Evolutionary conservation across 192 early-diverging fungal species (phyloP).

Genomic region (Coemansia umbellata): DNA sequence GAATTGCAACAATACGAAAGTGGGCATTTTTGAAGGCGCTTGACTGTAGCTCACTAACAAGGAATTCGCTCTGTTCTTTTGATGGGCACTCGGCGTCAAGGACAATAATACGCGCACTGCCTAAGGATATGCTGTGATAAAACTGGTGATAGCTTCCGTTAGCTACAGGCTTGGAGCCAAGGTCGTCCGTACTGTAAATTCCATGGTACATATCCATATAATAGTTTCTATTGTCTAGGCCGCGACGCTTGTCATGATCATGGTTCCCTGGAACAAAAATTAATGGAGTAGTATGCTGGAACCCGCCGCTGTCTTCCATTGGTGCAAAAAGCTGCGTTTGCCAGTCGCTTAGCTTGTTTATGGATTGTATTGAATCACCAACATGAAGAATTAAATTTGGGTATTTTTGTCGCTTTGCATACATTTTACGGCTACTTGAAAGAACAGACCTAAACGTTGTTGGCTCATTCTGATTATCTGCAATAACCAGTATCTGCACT

Average conservation of each 20-base stretch:
- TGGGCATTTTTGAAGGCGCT: slow-evolving; percentile 50
- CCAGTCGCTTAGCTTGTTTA: slow-evolving; percentile 59
- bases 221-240: slow-evolving; percentile 50
- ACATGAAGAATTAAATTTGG: slow-evolving; percentile 62
- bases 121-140: slow-evolving; percentile 46
- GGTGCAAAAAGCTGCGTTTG: slow-evolving; percentile 67
- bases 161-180: slow-evolving; percentile 2
- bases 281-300: slow-evolving; percentile 57
- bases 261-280: slow-evolving; percentile 77
- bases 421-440: background rate
- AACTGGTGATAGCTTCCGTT: slow-evolving; percentile 40
- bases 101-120: slow-evolving; percentile 62
- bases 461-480: slow-evolving; percentile 44
- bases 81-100: slow-evolving; percentile 66
- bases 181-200: slow-evolving; percentile 11
- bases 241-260: slow-evolving; percentile 57
- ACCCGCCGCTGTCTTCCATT: slow-evolving; percentile 51
- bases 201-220: slow-evolving; percentile 49
- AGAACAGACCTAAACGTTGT: slow-evolving; percentile 24
- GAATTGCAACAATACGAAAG: slow-evolving; percentile 66
- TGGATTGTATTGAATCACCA: slow-evolving; percentile 66
- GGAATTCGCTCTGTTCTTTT: slow-evolving; percentile 58
- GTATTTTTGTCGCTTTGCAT: background rate
- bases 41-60: slow-evolving; percentile 56
- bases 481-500: slow-evolving; percentile 29